Evolutionary conservation across 352 stramenopile species (phyloP), one percentile per base, ranked within the genome.

Genomic region (Pythium chondricola): DNA sequence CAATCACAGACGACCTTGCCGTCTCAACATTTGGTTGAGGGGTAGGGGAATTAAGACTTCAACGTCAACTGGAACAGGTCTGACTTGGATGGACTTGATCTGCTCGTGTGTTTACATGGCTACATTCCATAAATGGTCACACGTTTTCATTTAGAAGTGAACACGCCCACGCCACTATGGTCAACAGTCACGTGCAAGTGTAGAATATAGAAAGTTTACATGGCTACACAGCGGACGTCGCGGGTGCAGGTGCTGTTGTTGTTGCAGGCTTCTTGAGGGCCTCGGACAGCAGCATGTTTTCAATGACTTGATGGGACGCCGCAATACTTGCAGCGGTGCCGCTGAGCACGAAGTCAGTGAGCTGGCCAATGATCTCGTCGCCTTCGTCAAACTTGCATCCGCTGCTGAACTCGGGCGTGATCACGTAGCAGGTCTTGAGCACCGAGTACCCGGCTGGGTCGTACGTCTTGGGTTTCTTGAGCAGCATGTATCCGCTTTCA

Each of bases 401-500:
- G 43, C 30, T 48, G 31, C 21, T 63, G 26, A 83, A 57, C 52
- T 70, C 57, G 14, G 74, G 74, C 6, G 69, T 81, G 38, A 81
- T 76, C 27, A 85, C 62, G 47, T 74, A 76, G 46, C 69, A 75
- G 47, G 71, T 71, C 49, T 82, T 71, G 36, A 86, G 22, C 17
- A 83, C 55, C 35, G 72, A 55, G 44, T 46, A 50, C 32, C 54
- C 49, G n/a, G 51, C 49, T 39, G 50, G 35, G n/a, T 62, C 59
- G 35, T 67, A 65, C 9, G 67, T 56, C 4, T 20, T 65, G 9
- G 62, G 60, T 2, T 59, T 63, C 41, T 69, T 68, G 40, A 85
- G 70, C 26, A 83, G 59, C 27, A 83, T 73, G 40, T 76, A 79
- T 2, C 73, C 76, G 50, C 74, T 71, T 38, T 88, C 76, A n/a